These are phyloP conservation scores for Vaccinium myrtillus DNA, from an alignment of 148 eudicot species.

Conservation along the genomic window DNA sequence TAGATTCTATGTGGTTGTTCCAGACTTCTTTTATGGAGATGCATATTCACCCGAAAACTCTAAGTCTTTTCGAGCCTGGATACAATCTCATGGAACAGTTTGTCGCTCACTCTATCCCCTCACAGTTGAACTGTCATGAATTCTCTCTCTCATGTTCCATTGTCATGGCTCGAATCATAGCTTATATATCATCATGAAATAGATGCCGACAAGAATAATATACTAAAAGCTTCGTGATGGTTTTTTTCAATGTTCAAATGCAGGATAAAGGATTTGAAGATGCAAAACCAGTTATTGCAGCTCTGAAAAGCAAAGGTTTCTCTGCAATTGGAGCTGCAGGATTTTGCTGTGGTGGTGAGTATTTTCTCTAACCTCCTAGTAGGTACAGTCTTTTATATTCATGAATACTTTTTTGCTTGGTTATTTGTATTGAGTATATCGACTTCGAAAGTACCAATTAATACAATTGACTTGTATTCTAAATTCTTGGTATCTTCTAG, in stretches of 20 bases:
- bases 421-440: neutral
- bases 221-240: neutral
- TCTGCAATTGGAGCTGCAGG: conserved; percentile 60
- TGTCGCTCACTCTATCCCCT: conserved; percentile 12
- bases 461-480: conserved; percentile 8
- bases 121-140: neutral
- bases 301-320: conserved; percentile 34
- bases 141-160: neutral
- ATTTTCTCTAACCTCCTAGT: neutral
- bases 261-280: conserved; percentile 62
- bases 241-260: neutral
- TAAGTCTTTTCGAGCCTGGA: conserved; percentile 38
- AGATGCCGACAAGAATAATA: neutral
- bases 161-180: neutral
- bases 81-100: conserved; percentile 37
- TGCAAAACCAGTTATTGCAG: conserved; percentile 52
- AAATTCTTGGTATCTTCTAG: conserved; percentile 21
- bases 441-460: neutral
- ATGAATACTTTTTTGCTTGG: neutral
- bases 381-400: neutral
- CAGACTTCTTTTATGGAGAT: conserved; percentile 34
- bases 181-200: neutral
- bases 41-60: conserved; percentile 29
- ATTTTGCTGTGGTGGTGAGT: conserved; percentile 71
- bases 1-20: conserved; percentile 47